Conservation (phyloP, 2,329 filamentous ascomycete species). For the Colletotrichum plurivorum region DNA sequence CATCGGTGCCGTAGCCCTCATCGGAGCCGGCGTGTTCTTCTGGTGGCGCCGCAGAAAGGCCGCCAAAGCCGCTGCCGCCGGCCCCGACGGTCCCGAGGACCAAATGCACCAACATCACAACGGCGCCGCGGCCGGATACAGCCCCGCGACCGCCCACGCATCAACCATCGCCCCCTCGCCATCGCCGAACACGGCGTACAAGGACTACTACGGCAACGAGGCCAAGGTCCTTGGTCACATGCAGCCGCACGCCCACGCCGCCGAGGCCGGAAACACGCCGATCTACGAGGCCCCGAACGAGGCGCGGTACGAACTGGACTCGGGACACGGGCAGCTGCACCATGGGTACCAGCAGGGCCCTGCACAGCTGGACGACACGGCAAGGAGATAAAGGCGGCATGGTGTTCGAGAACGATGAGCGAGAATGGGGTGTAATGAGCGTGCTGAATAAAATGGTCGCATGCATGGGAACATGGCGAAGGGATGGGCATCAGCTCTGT, state of each 20-base stretch:
- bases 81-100: not conserved
- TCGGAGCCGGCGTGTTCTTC: conserved; percentile 45
- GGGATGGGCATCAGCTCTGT: not conserved
- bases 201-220: conserved; percentile 30
- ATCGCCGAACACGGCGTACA: conserved; percentile 21
- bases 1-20: conserved; percentile 44
- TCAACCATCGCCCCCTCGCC: conserved; percentile 1
- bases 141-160: conserved; percentile 21
- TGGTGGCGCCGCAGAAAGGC: conserved; percentile 46
- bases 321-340: not conserved
- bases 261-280: conserved; percentile 27
- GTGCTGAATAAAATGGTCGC: not conserved
- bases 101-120: not conserved
- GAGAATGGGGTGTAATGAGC: not conserved
- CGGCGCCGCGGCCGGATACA: conserved; percentile 10
- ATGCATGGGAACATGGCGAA: not conserved
- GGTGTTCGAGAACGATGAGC: too few relatives aligned
- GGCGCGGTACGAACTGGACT: conserved; percentile 33
- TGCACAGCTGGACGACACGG: conserved; percentile 11
- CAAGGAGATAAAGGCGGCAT: not conserved
- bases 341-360: not conserved
- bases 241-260: conserved; percentile 29
- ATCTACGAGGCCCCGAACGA: conserved; percentile 36
- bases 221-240: conserved; percentile 24
- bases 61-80: not conserved